Conservation (phyloP, 176 grass and related monocot genomes). For the Oryza brachyantha region DNA sequence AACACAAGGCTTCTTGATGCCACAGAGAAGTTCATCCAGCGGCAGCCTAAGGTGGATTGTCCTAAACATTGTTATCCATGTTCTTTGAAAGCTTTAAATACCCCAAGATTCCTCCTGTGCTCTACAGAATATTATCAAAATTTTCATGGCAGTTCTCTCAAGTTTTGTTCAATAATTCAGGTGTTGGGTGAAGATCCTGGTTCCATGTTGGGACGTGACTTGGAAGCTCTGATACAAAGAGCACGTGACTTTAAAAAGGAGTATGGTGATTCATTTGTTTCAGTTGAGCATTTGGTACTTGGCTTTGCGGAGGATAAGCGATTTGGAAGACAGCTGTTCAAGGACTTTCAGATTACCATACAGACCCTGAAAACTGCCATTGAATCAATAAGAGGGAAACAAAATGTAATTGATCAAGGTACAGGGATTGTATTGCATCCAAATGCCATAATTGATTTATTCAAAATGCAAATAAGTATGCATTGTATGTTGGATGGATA, state of each 20-base stretch:
- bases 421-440: neutral
- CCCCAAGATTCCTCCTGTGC: neutral
- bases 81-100: neutral
- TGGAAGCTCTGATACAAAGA: slow-evolving; percentile 87
- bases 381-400: slow-evolving; percentile 81
- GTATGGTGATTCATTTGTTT: slow-evolving; percentile 89
- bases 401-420: slow-evolving; percentile 99
- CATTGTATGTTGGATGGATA: neutral
- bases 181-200: slow-evolving; percentile 88
- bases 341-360: slow-evolving; percentile 83
- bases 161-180: slow-evolving; percentile 35
- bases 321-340: slow-evolving; percentile 89
- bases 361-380: slow-evolving; percentile 73
- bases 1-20: slow-evolving; percentile 92
- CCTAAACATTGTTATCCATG: neutral
- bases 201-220: slow-evolving; percentile 86
- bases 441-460: neutral
- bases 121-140: neutral
- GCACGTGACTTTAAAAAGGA: slow-evolving; percentile 92
- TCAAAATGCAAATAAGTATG: neutral
- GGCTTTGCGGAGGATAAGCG: slow-evolving; percentile 80
- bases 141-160: neutral
- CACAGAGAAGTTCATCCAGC: slow-evolving; percentile 87
- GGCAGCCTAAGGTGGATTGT: slow-evolving; percentile 79
- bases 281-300: slow-evolving; percentile 93